Evolutionary conservation across 225 moss, liverwort and hornwort species (phyloP).

Genomic region (Pseudoscleropodium purum): DNA sequence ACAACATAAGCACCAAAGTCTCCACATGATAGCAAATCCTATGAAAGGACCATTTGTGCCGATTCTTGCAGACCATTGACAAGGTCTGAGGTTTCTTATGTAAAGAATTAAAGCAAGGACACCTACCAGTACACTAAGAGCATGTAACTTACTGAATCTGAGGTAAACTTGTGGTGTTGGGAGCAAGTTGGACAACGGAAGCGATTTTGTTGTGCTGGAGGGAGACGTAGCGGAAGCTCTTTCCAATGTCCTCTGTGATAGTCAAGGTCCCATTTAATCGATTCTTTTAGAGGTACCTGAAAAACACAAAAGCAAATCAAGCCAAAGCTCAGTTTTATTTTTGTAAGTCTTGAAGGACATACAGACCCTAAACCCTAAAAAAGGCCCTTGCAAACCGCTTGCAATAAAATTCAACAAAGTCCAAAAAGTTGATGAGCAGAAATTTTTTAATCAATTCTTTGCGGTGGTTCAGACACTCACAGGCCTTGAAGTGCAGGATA

Average conservation of each 20-base stretch:
- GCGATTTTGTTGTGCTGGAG: constrained; percentile 27
- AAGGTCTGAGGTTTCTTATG: neutral
- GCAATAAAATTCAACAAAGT: neutral
- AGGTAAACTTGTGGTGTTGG: neutral
- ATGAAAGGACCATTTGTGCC: neutral
- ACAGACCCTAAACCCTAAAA: neutral
- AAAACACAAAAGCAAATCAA: neutral
- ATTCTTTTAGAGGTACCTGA: constrained; percentile 47
- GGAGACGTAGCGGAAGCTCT: neutral
- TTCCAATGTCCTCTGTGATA: neutral
- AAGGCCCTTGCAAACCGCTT: neutral
- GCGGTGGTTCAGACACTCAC: neutral
- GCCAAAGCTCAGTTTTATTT: neutral
- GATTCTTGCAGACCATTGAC: neutral
- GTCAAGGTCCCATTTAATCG: constrained; percentile 35
- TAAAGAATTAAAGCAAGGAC: neutral
- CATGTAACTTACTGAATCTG: constrained; percentile 6
- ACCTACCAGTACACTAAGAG: no score
- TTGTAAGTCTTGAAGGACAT: neutral
- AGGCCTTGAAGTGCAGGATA: constrained; percentile 12
- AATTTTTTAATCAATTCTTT: neutral
- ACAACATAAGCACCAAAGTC: neutral
- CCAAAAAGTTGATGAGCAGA: no score
- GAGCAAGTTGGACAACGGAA: neutral
- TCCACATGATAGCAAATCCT: neutral